phyloP scores from a whole-genome alignment of 768 basidiomycete genomes.

The Serendipita vermifera region DNA sequence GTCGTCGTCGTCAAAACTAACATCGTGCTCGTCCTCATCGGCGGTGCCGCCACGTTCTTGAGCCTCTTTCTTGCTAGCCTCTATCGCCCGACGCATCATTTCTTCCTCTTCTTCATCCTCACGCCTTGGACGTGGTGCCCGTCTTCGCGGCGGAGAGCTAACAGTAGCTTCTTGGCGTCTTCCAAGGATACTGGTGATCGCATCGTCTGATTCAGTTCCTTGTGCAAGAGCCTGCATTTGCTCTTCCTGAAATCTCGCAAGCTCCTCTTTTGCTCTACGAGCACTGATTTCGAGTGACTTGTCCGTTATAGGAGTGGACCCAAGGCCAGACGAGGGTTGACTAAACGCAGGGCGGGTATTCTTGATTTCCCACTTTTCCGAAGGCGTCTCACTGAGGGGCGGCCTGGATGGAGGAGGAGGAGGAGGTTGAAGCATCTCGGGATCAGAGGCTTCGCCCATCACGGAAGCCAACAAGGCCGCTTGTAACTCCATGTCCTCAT shows the following conservation, averaged over 20 bases:
- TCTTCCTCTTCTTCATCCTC: constrained; percentile 45
- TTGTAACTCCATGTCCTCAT: constrained; percentile 81
- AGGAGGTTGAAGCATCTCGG: constrained; percentile 22
- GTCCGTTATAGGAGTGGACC: constrained; percentile 1
- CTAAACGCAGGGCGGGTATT: constrained; percentile 14
- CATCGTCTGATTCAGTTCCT: not conserved
- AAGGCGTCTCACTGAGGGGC: not conserved
- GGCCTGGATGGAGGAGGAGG: constrained; percentile 20
- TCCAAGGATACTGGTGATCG: not conserved
- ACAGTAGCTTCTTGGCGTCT: not conserved
- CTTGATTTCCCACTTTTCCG: constrained; percentile 11
- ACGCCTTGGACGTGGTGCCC: constrained; percentile 3
- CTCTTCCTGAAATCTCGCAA: constrained; percentile 6
- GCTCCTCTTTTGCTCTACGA: constrained; percentile 9
- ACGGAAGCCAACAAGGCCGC: constrained; percentile 77
- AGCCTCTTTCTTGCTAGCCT: constrained; percentile 37
- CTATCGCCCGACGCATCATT: constrained; percentile 42
- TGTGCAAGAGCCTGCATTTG: not conserved
- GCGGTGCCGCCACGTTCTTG: constrained; percentile 8
- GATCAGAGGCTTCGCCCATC: constrained; percentile 22
- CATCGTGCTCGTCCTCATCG: constrained; percentile 17
- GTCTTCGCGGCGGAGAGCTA: not conserved
- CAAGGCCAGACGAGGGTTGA: constrained; percentile 14
- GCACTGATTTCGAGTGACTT: constrained; percentile 6
- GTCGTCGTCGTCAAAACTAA: constrained; percentile 9